Evolutionary conservation across 352 stramenopile species (phyloP), one percentile per base, ranked within the genome.

Genomic region (Phytophthora tentaculata): DNA sequence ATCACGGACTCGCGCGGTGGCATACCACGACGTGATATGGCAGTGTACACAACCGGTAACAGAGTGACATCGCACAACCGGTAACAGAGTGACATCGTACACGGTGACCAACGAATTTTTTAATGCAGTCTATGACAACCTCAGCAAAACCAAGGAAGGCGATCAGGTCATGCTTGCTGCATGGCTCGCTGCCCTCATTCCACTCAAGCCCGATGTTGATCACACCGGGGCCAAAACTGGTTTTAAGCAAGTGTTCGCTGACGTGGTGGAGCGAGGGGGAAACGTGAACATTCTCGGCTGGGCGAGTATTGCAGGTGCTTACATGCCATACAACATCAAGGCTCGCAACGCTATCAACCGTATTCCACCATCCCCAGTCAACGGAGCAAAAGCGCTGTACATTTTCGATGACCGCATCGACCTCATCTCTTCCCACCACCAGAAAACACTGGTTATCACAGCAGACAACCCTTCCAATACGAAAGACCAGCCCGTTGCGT

Each of bases 371-470:
- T 60, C 59, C n/a, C 37, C 56, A 0, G 43, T 62, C 10, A 72
- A 69, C 20, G 65, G 64, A 6, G 69, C 63, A 1, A 32, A 51
- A 20, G 56, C 64, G 22, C 37, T 65, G 4, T 69, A 79, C 37
- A 57, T 90, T 28, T 86, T 90, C 26, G 79, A 90, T 56, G 77
- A 85, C 61, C 77, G 81, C 0, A 47, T 90, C 17, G 65, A 48
- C 23, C 41, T 48, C 41, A 48, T 48, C 13, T 23, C 73, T 0
- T 77, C 79, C 3, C 70, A 90, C 64, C 81, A 90, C 44, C 79
- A 88, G 50, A 90, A 90, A 61, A 74, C 71, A 0, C 13, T 89
- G 22, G 60, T 78, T 0, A 71, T 81, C 8, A 63, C 73, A 13
- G 48, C 56, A 24, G 58, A 62, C n/a, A 50, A 32, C 19, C 57